Evolutionary conservation across 2,329 filamentous ascomycete genomes (phyloP).

Genomic region (Chrysoporthe puriensis): DNA sequence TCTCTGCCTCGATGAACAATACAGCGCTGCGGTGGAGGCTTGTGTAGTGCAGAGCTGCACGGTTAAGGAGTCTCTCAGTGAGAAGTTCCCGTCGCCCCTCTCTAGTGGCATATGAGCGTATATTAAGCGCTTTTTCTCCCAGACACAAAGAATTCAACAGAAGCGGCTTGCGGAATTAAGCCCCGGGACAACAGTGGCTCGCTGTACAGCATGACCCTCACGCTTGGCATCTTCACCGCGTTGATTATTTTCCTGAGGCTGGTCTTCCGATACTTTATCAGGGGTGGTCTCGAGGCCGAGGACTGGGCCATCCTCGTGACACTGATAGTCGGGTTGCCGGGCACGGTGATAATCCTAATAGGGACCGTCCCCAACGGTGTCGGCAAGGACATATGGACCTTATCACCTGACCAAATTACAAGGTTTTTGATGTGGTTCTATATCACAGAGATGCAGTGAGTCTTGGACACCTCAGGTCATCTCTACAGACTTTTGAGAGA

Average conservation of each 20-base stretch:
- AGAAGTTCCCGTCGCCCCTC: neutral
- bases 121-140: neutral
- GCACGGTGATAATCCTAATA: constrained; percentile 25
- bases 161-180: constrained; percentile 12
- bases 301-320: constrained; percentile 30
- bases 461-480: neutral
- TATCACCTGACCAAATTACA: constrained; percentile 35
- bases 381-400: constrained; percentile 36
- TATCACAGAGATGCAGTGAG: constrained; percentile 31
- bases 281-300: constrained; percentile 25
- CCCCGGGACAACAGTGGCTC: neutral
- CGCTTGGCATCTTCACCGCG: constrained; percentile 16
- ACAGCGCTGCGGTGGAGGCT: neutral
- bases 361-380: constrained; percentile 30
- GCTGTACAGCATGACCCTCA: constrained; percentile 7
- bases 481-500: neutral
- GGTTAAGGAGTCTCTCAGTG: constrained; percentile 21
- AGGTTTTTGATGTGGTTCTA: constrained; percentile 34
- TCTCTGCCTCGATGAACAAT: constrained; percentile 14
- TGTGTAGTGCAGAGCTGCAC: constrained; percentile 20
- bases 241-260: constrained; percentile 21
- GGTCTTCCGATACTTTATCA: constrained; percentile 26
- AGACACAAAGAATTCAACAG: constrained; percentile 18
- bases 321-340: constrained; percentile 28
- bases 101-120: neutral